Percentiles rank a stretch among this genome's conserved stretches.
Conservation (phyloP, 1,284 basidiomycete genomes). For the Malassezia caprae region DNA sequence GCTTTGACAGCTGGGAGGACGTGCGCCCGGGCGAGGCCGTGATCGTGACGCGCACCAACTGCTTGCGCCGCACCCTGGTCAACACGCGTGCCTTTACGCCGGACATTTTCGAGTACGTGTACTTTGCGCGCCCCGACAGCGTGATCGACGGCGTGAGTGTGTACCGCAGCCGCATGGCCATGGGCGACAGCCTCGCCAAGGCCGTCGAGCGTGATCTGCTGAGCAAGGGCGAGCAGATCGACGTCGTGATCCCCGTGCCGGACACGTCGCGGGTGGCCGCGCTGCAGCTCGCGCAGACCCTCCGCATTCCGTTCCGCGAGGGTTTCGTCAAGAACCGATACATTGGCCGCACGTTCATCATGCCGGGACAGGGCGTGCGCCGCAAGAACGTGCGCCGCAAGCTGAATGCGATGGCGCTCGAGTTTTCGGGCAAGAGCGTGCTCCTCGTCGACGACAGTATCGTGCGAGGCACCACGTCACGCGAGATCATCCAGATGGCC, state of each 20-base stretch:
- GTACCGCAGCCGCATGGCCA: constrained; percentile 94
- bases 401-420: constrained; percentile 97
- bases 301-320: constrained; percentile 85
- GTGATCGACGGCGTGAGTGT: constrained; percentile 95
- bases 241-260: constrained; percentile 92
- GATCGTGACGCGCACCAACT: constrained; percentile 63
- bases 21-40: constrained; percentile 86
- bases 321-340: constrained; percentile 99
- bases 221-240: constrained; percentile 51
- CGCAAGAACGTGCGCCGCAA: constrained; percentile 91
- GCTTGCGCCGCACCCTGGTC: constrained; percentile 36
- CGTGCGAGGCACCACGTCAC: constrained; percentile 94
- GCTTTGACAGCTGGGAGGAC: constrained; percentile 85
- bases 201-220: constrained; percentile 69
- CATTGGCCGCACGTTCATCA: constrained; percentile 96
- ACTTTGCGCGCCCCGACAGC: constrained; percentile 95
- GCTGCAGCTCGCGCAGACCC: constrained; percentile 81
- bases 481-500: constrained; percentile 98
- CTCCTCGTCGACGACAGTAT: constrained; percentile 97
- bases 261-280: constrained; percentile 95
- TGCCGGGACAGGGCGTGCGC: constrained; percentile 79
- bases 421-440: constrained; percentile 85
- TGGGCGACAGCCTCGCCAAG: constrained; percentile 89
- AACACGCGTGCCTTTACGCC: constrained; percentile 52
- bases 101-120: constrained; percentile 99